Percentiles rank a stretch among this genome's conserved stretches.
Conservation (phyloP, 2,329 filamentous ascomycete species). For the Penicillium sp. region DNA sequence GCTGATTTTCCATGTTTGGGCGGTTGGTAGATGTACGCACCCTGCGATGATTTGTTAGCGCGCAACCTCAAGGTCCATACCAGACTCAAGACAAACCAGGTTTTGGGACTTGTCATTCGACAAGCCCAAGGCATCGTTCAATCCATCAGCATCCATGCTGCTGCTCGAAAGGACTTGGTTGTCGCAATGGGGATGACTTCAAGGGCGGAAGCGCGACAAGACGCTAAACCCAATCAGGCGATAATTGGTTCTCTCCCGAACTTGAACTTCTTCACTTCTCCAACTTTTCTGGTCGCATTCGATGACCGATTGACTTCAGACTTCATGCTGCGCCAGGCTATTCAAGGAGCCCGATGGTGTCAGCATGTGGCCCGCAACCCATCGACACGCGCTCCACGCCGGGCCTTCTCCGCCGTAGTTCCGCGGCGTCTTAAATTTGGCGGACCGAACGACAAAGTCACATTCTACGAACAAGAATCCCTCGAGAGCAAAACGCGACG, state of each 20-base stretch:
- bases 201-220: constrained; percentile 21
- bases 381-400: constrained; percentile 29
- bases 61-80: not conserved
- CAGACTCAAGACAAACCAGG: constrained; percentile 25
- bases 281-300: constrained; percentile 17
- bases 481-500: constrained; percentile 37
- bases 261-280: constrained; percentile 16
- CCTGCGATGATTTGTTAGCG: constrained; percentile 45
- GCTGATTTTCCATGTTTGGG: constrained; percentile 40
- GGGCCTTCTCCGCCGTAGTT: constrained; percentile 35
- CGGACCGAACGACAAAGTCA: constrained; percentile 43
- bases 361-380: constrained; percentile 41
- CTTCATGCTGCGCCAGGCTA: constrained; percentile 47
- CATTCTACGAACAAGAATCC: constrained; percentile 46
- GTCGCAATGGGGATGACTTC: constrained; percentile 23
- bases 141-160: constrained; percentile 24
- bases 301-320: constrained; percentile 36
- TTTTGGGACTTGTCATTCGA: constrained; percentile 32
- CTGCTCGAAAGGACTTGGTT: constrained; percentile 8
- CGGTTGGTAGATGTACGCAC: constrained; percentile 63
- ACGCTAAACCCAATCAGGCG: constrained; percentile 35
- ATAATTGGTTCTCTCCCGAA: constrained; percentile 31
- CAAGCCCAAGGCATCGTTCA: constrained; percentile 25
- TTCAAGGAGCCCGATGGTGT: constrained; percentile 47
- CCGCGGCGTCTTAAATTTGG: constrained; percentile 34